Base-by-base conservation (phyloP, 805 yeast species). In the Komagataella populi region DNA sequence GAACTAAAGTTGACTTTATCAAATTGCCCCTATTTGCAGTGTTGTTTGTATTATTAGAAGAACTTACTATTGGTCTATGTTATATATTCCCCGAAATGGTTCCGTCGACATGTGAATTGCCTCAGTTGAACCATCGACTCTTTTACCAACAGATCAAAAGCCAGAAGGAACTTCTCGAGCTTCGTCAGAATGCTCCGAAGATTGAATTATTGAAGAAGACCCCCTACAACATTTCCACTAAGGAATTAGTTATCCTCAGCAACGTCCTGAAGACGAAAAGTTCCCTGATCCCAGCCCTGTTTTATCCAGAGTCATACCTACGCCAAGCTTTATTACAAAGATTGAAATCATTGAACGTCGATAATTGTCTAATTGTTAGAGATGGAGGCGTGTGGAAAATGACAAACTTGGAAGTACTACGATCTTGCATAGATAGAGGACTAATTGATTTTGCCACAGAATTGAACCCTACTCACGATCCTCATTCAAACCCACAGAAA, bases 91-190 rank as follows among this genome's bases (percentile, higher is more conserved):
- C 89, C 0, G 70, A 70, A 45, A 57, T 82, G 12, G 71, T 83
- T 3, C 89, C 87, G 0, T 73, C 73, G 54, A 82, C 86, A 0
- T 82, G 87, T 62, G 66, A 75, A 6, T 61, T 80, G 18, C 84
- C 84, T 1, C 62, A 64, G 6, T 63, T 77, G 22, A 56, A 70
- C 44, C 72, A 75, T 1, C 57, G 71, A 23, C 58, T 72, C 24
- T 73, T 72, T 72, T 58, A 60, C 22, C 53, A 60, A 22, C 55
- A 55, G 20, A 39, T 53, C 8, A 53, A 52, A 48, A 61, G 64
- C 3, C 64, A 60, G 49, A 49, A 48, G 6, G 50, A 56, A 48
- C 54, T 65, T 30, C 51, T 45, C 1, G 53, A 50, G 6, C 46
- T 59, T 24, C 47, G 65, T 50, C 24, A 53, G 43, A 51, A 44